Evolutionary conservation across 1,139 yeast species (phyloP), one percentile per base, ranked within the genome.

Genomic region (Pichia sp.): DNA sequence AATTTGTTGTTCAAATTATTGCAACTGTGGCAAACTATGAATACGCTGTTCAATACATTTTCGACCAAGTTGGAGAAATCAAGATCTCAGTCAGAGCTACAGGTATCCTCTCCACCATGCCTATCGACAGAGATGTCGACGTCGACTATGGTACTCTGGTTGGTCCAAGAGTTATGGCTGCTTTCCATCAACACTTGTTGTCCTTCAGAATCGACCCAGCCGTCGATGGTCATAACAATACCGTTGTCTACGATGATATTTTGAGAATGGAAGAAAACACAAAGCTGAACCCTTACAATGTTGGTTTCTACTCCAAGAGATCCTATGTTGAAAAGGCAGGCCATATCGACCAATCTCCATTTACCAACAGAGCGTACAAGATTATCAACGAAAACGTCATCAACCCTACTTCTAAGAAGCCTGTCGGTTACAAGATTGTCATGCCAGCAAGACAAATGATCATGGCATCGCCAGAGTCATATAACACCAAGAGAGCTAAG

Each of bases 21-120:
- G 89, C 95, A 48, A 89, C 96, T 46, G 96, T 89, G 58, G 95
- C 95, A 57, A 89, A 89, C 76, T 89, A 89, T 74, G 96, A 89
- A 74, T 89, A 89, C 75, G 81, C 87, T 61, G 73, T 88, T 67
- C 87, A 87, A 70, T 75, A 85, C 70, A 83, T 87, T 69, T 84
- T 89, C 63, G 89, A 85, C 66, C 90, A 84, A 72, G 95, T 87
- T 62, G 96, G 95, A 62, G 84, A 87, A 52, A 83, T 89, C 65
- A 86, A 85, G 63, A 84, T 88, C 60, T 95, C 88, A 71, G 84
- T 87, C 61, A 81, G 95, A 73, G 96, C 96, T 58, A 88, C 96
- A 54, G 96, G 96, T 77, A 87, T 89, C 63, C 75, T 84, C 64
- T 83, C 88, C 38, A 84, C 90, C 57, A 87, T 86, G 86, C 92